Percentiles rank a stretch among this genome's conserved stretches.
These are phyloP conservation scores for Termitomyces sp. DNA, from an alignment of 768 basidiomycete genomes.

Conservation along the genomic window DNA sequence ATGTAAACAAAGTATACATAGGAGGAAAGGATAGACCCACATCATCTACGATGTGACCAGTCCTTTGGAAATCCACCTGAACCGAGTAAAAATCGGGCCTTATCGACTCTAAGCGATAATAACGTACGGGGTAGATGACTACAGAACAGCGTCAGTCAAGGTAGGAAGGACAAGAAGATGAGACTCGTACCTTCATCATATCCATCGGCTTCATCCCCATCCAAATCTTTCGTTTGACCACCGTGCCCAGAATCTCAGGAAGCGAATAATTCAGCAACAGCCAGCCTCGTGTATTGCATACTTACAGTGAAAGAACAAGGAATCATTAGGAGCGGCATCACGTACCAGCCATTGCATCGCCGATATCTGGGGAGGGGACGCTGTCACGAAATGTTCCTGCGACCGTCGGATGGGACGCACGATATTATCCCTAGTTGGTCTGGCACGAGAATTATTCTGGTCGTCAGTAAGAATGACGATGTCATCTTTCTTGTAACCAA, in stretches of 20 bases:
- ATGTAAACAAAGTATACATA: conserved; percentile 7
- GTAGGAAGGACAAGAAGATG: not conserved
- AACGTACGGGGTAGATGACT: conserved; percentile 88
- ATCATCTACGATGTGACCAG: conserved; percentile 86
- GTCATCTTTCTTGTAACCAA: conserved; percentile 67
- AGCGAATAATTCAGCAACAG: not conserved
- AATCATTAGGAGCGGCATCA: conserved; percentile 75
- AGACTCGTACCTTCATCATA: conserved; percentile 60
- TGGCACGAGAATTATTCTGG: conserved; percentile 47
- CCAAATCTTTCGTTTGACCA: conserved; percentile 77
- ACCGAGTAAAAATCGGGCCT: not conserved
- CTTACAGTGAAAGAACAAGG: conserved; percentile 87
- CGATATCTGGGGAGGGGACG: conserved; percentile 35
- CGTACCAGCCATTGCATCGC: conserved; percentile 93
- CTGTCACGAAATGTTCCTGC: not conserved
- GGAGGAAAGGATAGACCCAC: conserved; percentile 34
- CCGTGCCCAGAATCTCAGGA: conserved; percentile 85
- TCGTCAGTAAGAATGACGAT: conserved; percentile 87
- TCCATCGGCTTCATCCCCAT: conserved; percentile 84
- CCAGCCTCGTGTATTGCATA: not conserved
- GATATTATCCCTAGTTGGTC: conserved; percentile 81
- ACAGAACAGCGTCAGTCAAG: not conserved
- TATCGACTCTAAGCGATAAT: conserved; percentile 12
- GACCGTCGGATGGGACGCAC: conserved; percentile 26
- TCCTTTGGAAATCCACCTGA: conserved; percentile 44